Conservation (phyloP, 1,284 basidiomycete species). For the Entoloma clypeatum region DNA sequence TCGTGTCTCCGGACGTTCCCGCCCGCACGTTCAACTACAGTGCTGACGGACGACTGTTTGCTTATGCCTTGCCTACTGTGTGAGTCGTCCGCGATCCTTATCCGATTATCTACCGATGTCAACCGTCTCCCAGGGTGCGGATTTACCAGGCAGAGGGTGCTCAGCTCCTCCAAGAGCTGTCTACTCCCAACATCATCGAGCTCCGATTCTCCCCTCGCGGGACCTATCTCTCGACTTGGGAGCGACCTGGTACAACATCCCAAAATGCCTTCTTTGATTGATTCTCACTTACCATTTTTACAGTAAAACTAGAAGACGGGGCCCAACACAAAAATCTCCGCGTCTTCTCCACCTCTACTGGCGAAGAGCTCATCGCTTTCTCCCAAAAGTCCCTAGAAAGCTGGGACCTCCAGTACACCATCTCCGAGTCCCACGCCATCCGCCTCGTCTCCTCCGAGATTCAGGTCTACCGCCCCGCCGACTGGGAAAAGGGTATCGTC, state of each 20-base stretch:
- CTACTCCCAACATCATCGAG: conserved; percentile 74
- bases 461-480: conserved; percentile 80
- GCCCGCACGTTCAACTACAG: conserved; percentile 84
- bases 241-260: conserved; percentile 60
- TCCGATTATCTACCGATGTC: conserved; percentile 2
- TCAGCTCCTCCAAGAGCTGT: conserved; percentile 66
- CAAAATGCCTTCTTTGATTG: conserved; percentile 15
- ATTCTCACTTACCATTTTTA: conserved; percentile 8
- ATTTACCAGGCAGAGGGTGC: conserved; percentile 77
- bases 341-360: conserved; percentile 79
- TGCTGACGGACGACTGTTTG: conserved; percentile 82
- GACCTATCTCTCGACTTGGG: conserved; percentile 92
- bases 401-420: conserved; percentile 91
- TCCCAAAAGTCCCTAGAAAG: conserved; percentile 81
- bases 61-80: conserved; percentile 75
- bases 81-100: conserved; percentile 38
- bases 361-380: conserved; percentile 78
- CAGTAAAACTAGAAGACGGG: conserved; percentile 77
- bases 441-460: conserved; percentile 83
- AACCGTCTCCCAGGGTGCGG: conserved; percentile 48
- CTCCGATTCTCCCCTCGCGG: conserved; percentile 90
- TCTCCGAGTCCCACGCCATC: conserved; percentile 86
- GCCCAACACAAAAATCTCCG: conserved; percentile 85
- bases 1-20: conserved; percentile 63
- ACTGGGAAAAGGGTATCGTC: conserved; percentile 75